phyloP scores from a whole-genome alignment of 306 rosid genomes.

The Senna tora region DNA sequence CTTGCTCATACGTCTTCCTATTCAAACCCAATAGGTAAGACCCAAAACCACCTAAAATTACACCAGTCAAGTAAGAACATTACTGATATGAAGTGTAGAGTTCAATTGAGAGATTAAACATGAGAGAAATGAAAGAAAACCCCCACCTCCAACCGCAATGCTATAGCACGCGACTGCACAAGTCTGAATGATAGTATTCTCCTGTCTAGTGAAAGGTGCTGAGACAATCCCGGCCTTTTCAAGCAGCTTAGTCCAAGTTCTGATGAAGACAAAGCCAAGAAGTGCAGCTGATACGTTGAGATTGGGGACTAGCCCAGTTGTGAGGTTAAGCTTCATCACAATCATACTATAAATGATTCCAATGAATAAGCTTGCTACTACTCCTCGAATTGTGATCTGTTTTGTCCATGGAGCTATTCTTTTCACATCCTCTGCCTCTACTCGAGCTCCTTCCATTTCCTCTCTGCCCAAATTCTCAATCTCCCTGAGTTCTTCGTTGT shows the following conservation, averaged over 20 bases:
- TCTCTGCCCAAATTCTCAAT: slow-evolving; percentile 46
- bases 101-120: neutral
- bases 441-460: slow-evolving; percentile 42
- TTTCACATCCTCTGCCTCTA: slow-evolving; percentile 49
- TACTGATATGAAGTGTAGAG: neutral
- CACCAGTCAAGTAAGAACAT: slow-evolving; percentile 1
- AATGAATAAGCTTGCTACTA: slow-evolving; percentile 60
- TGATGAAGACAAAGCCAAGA: slow-evolving; percentile 77
- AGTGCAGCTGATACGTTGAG: slow-evolving; percentile 95
- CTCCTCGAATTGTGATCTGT: slow-evolving; percentile 76
- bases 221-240: slow-evolving; percentile 72
- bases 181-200: slow-evolving; percentile 86
- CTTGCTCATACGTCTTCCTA: slow-evolving; percentile 70
- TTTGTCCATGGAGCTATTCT: slow-evolving; percentile 64
- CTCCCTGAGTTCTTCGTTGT: slow-evolving; percentile 49
- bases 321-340: slow-evolving; percentile 81
- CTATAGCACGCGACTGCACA: slow-evolving; percentile 95
- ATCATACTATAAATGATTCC: slow-evolving; percentile 77
- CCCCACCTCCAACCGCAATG: slow-evolving; percentile 80
- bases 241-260: slow-evolving; percentile 72
- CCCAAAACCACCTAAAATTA: slow-evolving; percentile 82
- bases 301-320: slow-evolving; percentile 88
- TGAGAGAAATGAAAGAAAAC: neutral
- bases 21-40: slow-evolving; percentile 80
- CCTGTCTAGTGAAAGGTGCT: slow-evolving; percentile 82